These are phyloP conservation scores for Allium sativum DNA, from an alignment of 106 monocot species.

Conservation along the genomic window DNA sequence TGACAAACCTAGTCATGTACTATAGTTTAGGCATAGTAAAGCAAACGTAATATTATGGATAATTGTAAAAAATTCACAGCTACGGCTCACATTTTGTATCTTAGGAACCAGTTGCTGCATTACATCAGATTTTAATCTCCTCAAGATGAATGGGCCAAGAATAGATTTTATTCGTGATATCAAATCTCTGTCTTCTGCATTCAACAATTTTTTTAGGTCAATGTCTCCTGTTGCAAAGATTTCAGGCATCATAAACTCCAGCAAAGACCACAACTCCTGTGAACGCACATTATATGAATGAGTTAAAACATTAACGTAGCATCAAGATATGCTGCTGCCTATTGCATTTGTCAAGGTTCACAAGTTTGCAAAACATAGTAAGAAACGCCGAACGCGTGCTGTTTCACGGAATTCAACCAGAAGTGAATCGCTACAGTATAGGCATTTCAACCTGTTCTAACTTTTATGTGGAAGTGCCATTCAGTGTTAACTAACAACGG, in stretches of 20 bases:
- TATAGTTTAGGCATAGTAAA: too few relatives aligned
- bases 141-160: slow-evolving; percentile 92
- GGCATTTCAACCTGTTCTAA: too few relatives aligned
- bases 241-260: slow-evolving; percentile 99
- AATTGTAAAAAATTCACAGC: neutral
- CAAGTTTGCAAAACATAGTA: too few relatives aligned
- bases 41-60: neutral
- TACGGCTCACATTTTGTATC: slow-evolving; percentile 59
- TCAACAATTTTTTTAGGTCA: slow-evolving; percentile 76
- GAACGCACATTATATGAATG: slow-evolving; percentile 2
- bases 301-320: too few relatives aligned
- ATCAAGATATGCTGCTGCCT: too few relatives aligned
- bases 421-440: too few relatives aligned
- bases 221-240: slow-evolving; percentile 83
- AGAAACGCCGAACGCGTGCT: too few relatives aligned
- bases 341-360: too few relatives aligned
- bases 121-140: slow-evolving; percentile 95
- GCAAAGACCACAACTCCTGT: slow-evolving; percentile 96
- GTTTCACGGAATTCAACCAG: too few relatives aligned
- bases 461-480: too few relatives aligned
- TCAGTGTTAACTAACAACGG: too few relatives aligned
- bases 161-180: slow-evolving; percentile 93
- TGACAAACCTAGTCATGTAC: too few relatives aligned
- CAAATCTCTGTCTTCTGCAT: slow-evolving; percentile 56
- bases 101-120: slow-evolving; percentile 98